Evolutionary conservation across 2,329 filamentous ascomycete genomes (phyloP), one percentile per base, ranked within the genome.

Genomic region (Sporothrix curviconia): DNA sequence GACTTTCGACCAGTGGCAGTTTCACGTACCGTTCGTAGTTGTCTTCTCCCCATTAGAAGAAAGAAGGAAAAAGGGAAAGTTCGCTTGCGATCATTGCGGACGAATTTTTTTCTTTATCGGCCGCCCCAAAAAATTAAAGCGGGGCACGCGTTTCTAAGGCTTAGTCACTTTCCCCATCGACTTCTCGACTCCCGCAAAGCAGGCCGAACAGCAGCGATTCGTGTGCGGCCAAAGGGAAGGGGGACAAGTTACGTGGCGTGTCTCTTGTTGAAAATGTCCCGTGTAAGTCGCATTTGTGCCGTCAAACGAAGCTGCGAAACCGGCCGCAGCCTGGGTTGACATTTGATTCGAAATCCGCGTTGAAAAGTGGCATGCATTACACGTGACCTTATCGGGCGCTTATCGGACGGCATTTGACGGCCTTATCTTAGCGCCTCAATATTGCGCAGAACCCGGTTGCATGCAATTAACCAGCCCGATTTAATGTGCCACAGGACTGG

Each of bases 41-140:
- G 59, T 61, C 64, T 65, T 65, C 64, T 65, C 63, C 64, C 64
- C 64, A 66, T 64, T 63, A 55, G 61, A 65, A 64, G 60, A 61
- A 66, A 61, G 61, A 62, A 61, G 61, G 57, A 62, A 65, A 65
- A 62, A 43, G 55, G 42, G 51, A 53, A 59, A 56, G 30, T 36
- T 37, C 25, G 25, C 28, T 36, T 37, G 55, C 39, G 17, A 17
- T 49, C 17, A 11, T 19, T 5, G 22, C 57, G 12, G 19, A 39
- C 55, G 56, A 62, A 61, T 55, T 61, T 65, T 66, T 65, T 64
- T 62, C 61, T 61, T 61, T 59, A 61, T 61, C 60, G 28, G 22
- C 51, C 54, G 34, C 4, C 30, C 25, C 43, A 42, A 32, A 22
- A 19, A 28, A 39, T 24, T 19, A 43, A 42, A 55, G 57, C 34